These are phyloP conservation scores for Cytospora schulzeri DNA, from an alignment of 2,329 filamentous ascomycete species.

Conservation along the genomic window DNA sequence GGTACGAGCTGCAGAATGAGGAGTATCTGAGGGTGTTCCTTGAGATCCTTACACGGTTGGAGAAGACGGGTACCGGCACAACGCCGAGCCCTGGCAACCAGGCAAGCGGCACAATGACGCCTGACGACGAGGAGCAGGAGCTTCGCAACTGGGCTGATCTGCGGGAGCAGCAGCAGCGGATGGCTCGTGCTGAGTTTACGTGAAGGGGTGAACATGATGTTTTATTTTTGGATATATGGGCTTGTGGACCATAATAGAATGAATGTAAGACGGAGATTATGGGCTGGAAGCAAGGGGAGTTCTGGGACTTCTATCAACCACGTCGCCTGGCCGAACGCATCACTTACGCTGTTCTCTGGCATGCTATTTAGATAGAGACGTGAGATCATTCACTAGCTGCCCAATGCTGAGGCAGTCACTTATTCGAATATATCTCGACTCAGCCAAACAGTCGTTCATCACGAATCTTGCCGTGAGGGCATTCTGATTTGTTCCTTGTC, in stretches of 20 bases:
- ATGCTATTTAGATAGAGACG: too few relatives aligned
- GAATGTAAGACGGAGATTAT: not conserved
- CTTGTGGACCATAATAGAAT: not conserved
- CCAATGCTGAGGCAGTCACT: too few relatives aligned
- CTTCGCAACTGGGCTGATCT: conserved; percentile 77
- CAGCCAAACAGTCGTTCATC: too few relatives aligned
- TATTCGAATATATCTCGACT: too few relatives aligned
- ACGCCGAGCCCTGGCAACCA: conserved; percentile 29
- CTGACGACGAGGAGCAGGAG: conserved; percentile 73
- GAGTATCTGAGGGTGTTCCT: conserved; percentile 73
- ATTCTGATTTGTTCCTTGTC: too few relatives aligned
- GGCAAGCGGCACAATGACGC: conserved; percentile 44
- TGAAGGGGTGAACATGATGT: not conserved
- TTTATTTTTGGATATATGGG: not conserved
- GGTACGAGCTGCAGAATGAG: conserved; percentile 60
- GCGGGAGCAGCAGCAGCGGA: conserved; percentile 72
- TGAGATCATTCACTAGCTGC: too few relatives aligned
- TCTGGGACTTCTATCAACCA: too few relatives aligned
- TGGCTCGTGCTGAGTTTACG: conserved; percentile 3
- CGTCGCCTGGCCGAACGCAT: too few relatives aligned
- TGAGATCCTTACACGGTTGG: conserved; percentile 73
- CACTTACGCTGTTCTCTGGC: too few relatives aligned
- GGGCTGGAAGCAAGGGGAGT: too few relatives aligned
- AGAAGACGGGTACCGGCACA: conserved; percentile 56
- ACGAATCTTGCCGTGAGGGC: too few relatives aligned